Evolutionary conservation across 306 rosid genomes (phyloP).

Genomic region (Cucurbita moschata): DNA sequence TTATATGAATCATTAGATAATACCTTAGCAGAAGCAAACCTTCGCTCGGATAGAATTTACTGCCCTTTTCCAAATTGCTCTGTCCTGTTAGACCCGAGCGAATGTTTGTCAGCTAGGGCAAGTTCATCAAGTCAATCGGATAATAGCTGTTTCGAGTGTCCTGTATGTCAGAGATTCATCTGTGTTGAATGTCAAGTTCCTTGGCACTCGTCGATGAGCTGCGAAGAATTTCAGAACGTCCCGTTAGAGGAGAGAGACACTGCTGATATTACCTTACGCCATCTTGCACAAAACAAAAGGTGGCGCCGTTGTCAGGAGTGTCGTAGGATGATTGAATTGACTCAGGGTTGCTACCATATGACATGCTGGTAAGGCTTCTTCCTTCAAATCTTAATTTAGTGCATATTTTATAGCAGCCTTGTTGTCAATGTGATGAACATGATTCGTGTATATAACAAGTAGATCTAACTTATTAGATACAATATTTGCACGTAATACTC

Average conservation of each 20-base stretch:
- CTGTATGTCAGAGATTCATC: slow-evolving; percentile 68
- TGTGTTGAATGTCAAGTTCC: slow-evolving; percentile 78
- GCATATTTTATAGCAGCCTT: not conserved
- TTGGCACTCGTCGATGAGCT: slow-evolving; percentile 85
- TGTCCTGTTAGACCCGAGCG: slow-evolving; percentile 55
- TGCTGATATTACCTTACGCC: slow-evolving; percentile 54
- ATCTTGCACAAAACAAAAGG: slow-evolving; percentile 54
- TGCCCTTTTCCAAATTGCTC: slow-evolving; percentile 88
- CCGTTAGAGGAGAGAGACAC: slow-evolving; percentile 74
- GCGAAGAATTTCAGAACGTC: slow-evolving; percentile 62
- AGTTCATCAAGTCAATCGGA: slow-evolving; percentile 76
- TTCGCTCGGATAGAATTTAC: slow-evolving; percentile 48
- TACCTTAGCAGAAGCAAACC: slow-evolving; percentile 43
- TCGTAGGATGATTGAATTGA: slow-evolving; percentile 67
- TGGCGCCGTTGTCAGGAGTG: slow-evolving; percentile 95
- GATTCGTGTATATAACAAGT: not conserved
- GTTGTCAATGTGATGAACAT: not conserved
- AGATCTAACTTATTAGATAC: not conserved
- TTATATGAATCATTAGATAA: slow-evolving; percentile 56
- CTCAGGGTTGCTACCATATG: slow-evolving; percentile 86
- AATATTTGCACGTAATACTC: not conserved
- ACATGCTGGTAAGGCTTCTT: slow-evolving; percentile 69
- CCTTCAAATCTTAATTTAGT: not conserved
- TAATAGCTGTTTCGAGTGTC: slow-evolving; percentile 71
- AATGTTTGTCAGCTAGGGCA: slow-evolving; percentile 50